Base-by-base conservation (phyloP, 108 stramenopile genomes). In the Nannochloropsis salina region DNA sequence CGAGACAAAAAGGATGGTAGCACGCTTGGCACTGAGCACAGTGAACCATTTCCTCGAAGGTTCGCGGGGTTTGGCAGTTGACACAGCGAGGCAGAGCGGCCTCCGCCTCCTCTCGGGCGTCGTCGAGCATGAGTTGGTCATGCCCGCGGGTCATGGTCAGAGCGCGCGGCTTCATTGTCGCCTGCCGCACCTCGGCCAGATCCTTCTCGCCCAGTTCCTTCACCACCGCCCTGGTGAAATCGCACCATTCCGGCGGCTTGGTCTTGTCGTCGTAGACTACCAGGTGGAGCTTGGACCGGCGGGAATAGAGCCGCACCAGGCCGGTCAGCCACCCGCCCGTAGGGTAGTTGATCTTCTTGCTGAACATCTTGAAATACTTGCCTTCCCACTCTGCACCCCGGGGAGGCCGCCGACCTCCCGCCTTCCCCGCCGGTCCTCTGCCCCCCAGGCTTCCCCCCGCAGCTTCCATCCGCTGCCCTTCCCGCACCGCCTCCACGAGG, bases 281-380 rank as follows among this genome's bases (percentile, higher is more conserved):
- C 61, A 74, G n/a, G n/a, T 74, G 61, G 20, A 74, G 61, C 61
- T 74, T 74, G 20, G 61, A 74, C n/a, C n/a, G 15, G 20, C 8
- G 4, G 15, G 61, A 74, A 3, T 74, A 74, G 20, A 74, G n/a
- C 61, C 61, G 61, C 61, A 74, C 61, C 61, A 6, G 2, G 3
- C 61, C 61, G 20, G 61, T 74, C 61, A 74, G n/a, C 61, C 61
- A 74, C n/a, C 61, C 61, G 20, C 61, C 61, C 61, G 61, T 74
- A 1, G 61, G 61, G 6, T 74, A 74, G n/a, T 74, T 74, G n/a
- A 74, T 74, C 61, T 74, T 74, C 61, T 74, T 74, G 61, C 61
- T 74, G n/a, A 74, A 74, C 61, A 74, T n/a, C 61, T 74, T 74
- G 8, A 74, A 74, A 74, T n/a, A 8, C 61, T n/a, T 15, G 20